Percentiles rank a stretch among this genome's conserved stretches.
Conservation (phyloP, 306 rosid genomes). For the Luffa aegyptiaca region DNA sequence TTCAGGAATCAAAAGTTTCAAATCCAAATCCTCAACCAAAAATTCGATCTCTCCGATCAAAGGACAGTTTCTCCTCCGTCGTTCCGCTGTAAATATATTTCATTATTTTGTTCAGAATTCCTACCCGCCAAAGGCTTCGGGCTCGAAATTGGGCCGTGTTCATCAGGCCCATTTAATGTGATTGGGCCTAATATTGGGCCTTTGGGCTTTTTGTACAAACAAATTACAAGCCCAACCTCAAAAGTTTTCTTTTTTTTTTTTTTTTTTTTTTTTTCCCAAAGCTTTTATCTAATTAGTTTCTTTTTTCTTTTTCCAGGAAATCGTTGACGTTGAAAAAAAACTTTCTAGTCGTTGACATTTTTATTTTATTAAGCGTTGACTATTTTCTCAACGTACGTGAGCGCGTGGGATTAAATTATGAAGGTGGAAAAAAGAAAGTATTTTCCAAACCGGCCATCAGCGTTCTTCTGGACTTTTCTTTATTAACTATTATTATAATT, state of each 20-base stretch:
- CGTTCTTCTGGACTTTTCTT: neutral
- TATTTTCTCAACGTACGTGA: neutral
- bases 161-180: neutral
- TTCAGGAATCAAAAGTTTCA: neutral
- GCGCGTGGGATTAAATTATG: conserved; percentile 1
- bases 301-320: neutral
- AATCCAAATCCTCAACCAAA: neutral
- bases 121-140: neutral
- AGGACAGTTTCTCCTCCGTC: neutral
- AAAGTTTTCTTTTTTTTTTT: neutral
- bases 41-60: conserved; percentile 1
- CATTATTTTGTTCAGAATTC: neutral
- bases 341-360: neutral
- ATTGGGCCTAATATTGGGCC: neutral
- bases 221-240: neutral
- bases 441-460: neutral
- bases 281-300: neutral
- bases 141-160: neutral
- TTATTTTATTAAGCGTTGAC: neutral
- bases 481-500: neutral
- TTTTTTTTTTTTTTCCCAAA: neutral
- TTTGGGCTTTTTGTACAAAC: neutral
- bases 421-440: neutral
- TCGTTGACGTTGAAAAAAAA: neutral
- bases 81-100: neutral